Percentiles rank a stretch among this genome's conserved stretches.
These are phyloP conservation scores for Ganoderma boninense DNA, from an alignment of 1,284 basidiomycete genomes.

Conservation along the genomic window DNA sequence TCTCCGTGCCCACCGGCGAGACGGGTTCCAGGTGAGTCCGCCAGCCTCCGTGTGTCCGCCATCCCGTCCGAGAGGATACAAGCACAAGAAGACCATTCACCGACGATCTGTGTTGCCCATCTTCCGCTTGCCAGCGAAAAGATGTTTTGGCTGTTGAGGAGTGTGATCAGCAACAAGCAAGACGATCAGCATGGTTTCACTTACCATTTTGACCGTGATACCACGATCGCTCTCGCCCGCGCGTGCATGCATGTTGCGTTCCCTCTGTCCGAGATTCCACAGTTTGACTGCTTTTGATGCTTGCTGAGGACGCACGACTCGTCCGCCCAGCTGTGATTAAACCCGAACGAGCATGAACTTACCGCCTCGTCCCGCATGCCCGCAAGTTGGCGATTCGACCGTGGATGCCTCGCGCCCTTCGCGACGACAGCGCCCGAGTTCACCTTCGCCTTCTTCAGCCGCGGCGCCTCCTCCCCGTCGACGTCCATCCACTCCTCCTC, in stretches of 20 bases:
- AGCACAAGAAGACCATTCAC: constrained; percentile 42
- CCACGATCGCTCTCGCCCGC: constrained; percentile 90
- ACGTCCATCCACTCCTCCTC: constrained; percentile 65
- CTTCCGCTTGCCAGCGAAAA: constrained; percentile 91
- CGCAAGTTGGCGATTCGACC: constrained; percentile 77
- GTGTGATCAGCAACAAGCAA: constrained; percentile 24
- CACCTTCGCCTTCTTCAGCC: constrained; percentile 68
- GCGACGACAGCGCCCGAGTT: constrained; percentile 65
- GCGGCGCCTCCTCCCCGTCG: constrained; percentile 59
- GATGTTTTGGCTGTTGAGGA: constrained; percentile 75
- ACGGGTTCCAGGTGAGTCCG: too few relatives aligned
- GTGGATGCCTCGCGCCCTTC: constrained; percentile 65
- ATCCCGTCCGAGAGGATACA: too few relatives aligned
- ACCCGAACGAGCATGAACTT: constrained; percentile 33
- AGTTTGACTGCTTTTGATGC: constrained; percentile 80
- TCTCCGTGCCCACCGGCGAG: too few relatives aligned
- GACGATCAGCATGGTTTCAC: constrained; percentile 36
- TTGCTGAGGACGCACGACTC: constrained; percentile 60
- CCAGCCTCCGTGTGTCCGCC: too few relatives aligned
- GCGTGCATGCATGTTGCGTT: constrained; percentile 87
- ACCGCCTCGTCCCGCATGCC: constrained; percentile 82
- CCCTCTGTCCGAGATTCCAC: constrained; percentile 85
- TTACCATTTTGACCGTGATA: constrained; percentile 83
- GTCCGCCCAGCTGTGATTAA: constrained; percentile 11
- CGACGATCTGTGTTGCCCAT: constrained; percentile 87